Evolutionary conservation across 345 rosid species (phyloP).

Genomic region (Salix brachista): DNA sequence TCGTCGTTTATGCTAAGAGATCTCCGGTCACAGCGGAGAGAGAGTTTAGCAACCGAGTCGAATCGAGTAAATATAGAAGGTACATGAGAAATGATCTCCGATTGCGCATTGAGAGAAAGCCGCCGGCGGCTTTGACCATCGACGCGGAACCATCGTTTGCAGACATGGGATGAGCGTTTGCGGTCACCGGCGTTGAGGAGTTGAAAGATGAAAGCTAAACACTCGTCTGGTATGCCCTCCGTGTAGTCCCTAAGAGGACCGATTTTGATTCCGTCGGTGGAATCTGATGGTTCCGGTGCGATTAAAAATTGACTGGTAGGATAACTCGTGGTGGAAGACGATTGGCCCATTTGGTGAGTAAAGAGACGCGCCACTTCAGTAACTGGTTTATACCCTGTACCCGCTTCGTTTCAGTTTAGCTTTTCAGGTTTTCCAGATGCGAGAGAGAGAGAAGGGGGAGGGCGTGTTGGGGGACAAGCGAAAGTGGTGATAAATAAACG

Average conservation of each 20-base stretch:
- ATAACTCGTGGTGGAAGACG: conserved; percentile 38
- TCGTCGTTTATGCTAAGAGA: conserved; percentile 61
- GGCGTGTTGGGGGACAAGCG: background rate
- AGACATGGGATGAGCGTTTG: conserved; percentile 67
- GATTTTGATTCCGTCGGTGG: conserved; percentile 1
- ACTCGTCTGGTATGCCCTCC: conserved; percentile 48
- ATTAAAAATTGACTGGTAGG: conserved; percentile 14
- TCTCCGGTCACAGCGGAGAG: conserved; percentile 70
- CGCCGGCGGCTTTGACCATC: conserved; percentile 75
- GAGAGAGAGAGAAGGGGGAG: conserved; percentile 6
- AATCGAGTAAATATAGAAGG: conserved; percentile 58
- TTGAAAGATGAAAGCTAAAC: conserved; percentile 73
- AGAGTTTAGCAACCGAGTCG: conserved; percentile 63
- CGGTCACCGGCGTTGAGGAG: conserved; percentile 62
- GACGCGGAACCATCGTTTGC: conserved; percentile 71
- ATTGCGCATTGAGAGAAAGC: conserved; percentile 58
- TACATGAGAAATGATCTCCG: conserved; percentile 41
- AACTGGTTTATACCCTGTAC: background rate
- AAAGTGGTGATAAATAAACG: background rate
- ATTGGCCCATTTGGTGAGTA: conserved; percentile 47
- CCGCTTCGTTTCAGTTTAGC: background rate
- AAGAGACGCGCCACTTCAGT: conserved; percentile 17
- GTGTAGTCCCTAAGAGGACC: conserved; percentile 4
- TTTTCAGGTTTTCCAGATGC: background rate
- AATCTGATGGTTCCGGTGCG: conserved; percentile 7